These are phyloP conservation scores for Sclerotinia minor DNA, from an alignment of 2,329 filamentous ascomycete species.

Conservation along the genomic window DNA sequence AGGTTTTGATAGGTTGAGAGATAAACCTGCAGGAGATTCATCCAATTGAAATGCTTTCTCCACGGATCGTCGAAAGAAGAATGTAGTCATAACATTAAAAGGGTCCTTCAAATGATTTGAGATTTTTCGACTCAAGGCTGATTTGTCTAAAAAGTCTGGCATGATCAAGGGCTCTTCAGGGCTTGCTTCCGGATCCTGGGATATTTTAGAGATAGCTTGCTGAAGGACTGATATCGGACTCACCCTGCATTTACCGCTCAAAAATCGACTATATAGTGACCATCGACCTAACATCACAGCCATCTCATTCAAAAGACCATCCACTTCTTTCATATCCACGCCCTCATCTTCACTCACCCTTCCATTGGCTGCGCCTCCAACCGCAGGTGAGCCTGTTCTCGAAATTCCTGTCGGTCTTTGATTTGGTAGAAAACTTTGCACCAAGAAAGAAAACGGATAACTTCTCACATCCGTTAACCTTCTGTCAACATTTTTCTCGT, in stretches of 20 bases:
- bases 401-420: slow-evolving; percentile 65
- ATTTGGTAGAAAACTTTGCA: slow-evolving; percentile 83
- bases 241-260: slow-evolving; percentile 83
- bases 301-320: slow-evolving; percentile 82
- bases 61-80: slow-evolving; percentile 94
- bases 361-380: slow-evolving; percentile 53
- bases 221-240: slow-evolving; percentile 41
- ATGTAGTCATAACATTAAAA: slow-evolving; percentile 90
- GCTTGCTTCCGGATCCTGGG: slow-evolving; percentile 53
- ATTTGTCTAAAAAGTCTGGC: slow-evolving; percentile 74
- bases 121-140: slow-evolving; percentile 78
- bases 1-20: slow-evolving; percentile 69
- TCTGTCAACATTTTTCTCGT: slow-evolving; percentile 81
- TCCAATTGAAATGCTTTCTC: slow-evolving; percentile 98
- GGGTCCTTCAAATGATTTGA: slow-evolving; percentile 71
- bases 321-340: slow-evolving; percentile 95
- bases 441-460: slow-evolving; percentile 95
- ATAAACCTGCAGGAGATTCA: slow-evolving; percentile 78
- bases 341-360: slow-evolving; percentile 81
- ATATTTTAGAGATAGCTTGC: slow-evolving; percentile 40
- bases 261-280: slow-evolving; percentile 88
- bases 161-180: slow-evolving; percentile 61
- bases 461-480: slow-evolving; percentile 94
- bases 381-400: slow-evolving; percentile 74
- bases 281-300: slow-evolving; percentile 90